These are phyloP conservation scores for Malus hybrid DNA, from an alignment of 331 rosid species.

Conservation along the genomic window DNA sequence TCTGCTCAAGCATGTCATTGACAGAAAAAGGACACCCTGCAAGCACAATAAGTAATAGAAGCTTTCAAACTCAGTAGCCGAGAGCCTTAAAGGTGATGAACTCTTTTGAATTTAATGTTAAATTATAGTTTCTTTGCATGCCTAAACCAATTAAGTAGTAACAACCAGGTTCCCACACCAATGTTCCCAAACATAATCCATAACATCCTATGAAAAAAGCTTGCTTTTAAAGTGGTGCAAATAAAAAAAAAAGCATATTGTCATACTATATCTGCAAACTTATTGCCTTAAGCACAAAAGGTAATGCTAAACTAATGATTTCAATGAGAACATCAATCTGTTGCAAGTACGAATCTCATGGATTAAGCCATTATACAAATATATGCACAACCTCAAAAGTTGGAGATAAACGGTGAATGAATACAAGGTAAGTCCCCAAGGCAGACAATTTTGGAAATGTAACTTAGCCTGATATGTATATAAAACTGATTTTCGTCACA, in stretches of 20 bases:
- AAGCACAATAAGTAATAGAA: neutral
- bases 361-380: constrained; percentile 2
- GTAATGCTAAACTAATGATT: neutral
- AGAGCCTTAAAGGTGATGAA: neutral
- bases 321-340: constrained; percentile 16
- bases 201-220: constrained; percentile 15
- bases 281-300: neutral
- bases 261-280: constrained; percentile 3
- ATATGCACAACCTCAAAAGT: constrained; percentile 26
- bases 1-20: neutral
- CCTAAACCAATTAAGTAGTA: neutral
- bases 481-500: neutral
- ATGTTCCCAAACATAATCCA: constrained; percentile 17
- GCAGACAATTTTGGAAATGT: constrained; percentile 15
- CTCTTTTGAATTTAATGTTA: neutral
- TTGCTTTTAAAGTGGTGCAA: constrained; percentile 4
- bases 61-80: neutral
- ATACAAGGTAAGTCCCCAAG: neutral
- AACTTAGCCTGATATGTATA: constrained; percentile 5
- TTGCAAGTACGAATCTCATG: constrained; percentile 9
- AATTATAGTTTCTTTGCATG: neutral
- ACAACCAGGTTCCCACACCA: neutral
- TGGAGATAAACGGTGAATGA: constrained; percentile 13
- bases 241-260: neutral
- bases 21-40: constrained; percentile 3